These are phyloP conservation scores for Russula brevipes DNA, from an alignment of 768 basidiomycete species.

Conservation along the genomic window DNA sequence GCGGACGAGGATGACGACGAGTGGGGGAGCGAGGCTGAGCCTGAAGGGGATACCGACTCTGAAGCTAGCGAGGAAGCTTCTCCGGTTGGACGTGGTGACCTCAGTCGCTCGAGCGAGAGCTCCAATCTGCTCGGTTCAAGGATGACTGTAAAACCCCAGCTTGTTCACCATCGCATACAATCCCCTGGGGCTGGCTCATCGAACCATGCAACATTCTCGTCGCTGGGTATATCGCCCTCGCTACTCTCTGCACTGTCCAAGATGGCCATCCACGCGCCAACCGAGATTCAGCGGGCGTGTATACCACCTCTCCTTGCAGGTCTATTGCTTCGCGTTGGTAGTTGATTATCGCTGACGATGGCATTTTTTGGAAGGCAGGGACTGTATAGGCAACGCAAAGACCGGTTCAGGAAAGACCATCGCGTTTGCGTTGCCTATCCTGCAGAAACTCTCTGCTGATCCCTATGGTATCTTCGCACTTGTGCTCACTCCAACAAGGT, in stretches of 20 bases:
- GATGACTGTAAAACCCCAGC: slow-evolving; percentile 24
- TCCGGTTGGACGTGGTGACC: not conserved
- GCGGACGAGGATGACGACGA: slow-evolving; percentile 3
- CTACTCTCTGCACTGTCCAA: slow-evolving; percentile 61
- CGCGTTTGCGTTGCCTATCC: slow-evolving; percentile 92
- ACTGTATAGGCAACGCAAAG: slow-evolving; percentile 97
- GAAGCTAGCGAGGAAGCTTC: not conserved
- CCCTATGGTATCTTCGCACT: slow-evolving; percentile 94
- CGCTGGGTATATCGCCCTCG: slow-evolving; percentile 53
- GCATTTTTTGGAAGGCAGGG: slow-evolving; percentile 54
- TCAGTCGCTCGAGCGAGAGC: not conserved
- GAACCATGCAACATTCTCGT: slow-evolving; percentile 41
- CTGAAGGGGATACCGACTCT: slow-evolving; percentile 11
- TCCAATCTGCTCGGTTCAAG: slow-evolving; percentile 25
- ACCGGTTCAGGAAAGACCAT: slow-evolving; percentile 98
- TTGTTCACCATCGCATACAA: slow-evolving; percentile 14
- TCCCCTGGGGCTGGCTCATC: slow-evolving; percentile 11
- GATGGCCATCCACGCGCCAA: slow-evolving; percentile 85
- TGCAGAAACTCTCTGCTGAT: slow-evolving; percentile 81
- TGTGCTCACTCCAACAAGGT: slow-evolving; percentile 94
- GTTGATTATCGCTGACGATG: slow-evolving; percentile 22
- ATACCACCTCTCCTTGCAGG: slow-evolving; percentile 82
- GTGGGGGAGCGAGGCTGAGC: not conserved
- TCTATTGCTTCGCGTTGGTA: slow-evolving; percentile 33
- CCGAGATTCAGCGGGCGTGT: slow-evolving; percentile 85